These are phyloP conservation scores for Tolypocladium cylindrosporum DNA, from an alignment of 2,329 filamentous ascomycete genomes.

Conservation along the genomic window DNA sequence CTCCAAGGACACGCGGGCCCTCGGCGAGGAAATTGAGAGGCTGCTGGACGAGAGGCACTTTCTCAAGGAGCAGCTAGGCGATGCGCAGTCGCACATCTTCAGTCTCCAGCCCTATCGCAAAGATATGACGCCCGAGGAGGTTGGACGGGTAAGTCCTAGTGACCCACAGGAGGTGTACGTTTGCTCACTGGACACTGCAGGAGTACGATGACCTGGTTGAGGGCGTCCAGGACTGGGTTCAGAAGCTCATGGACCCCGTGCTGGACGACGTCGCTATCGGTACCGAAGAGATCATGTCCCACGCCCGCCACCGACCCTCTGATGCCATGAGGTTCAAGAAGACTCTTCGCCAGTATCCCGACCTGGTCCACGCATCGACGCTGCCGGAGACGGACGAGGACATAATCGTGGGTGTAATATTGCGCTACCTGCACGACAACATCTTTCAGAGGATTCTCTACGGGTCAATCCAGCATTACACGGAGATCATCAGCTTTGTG, in stretches of 20 bases:
- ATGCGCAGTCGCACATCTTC: background rate
- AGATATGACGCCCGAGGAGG: background rate
- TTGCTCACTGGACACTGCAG: background rate
- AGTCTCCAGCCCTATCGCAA: background rate
- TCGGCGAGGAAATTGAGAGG: background rate
- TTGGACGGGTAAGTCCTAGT: background rate
- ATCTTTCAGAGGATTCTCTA: background rate
- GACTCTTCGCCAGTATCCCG: background rate
- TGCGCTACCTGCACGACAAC: background rate
- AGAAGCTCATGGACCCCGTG: background rate
- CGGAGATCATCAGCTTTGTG: background rate
- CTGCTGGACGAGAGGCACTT: background rate
- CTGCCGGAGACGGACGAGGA: background rate
- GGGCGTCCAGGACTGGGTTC: background rate
- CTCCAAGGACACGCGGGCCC: background rate
- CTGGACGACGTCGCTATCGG: background rate
- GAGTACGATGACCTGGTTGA: background rate
- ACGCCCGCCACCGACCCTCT: background rate
- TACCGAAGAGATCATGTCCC: background rate
- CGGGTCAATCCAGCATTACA: background rate
- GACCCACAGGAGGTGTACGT: background rate
- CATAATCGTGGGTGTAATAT: background rate
- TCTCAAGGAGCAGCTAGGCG: background rate
- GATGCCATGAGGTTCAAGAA: background rate
- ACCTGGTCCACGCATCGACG: background rate